Percentiles rank a stretch among this genome's conserved stretches.
phyloP scores from a whole-genome alignment of 2,329 filamentous ascomycete species.

The Diaporthe sp. region DNA sequence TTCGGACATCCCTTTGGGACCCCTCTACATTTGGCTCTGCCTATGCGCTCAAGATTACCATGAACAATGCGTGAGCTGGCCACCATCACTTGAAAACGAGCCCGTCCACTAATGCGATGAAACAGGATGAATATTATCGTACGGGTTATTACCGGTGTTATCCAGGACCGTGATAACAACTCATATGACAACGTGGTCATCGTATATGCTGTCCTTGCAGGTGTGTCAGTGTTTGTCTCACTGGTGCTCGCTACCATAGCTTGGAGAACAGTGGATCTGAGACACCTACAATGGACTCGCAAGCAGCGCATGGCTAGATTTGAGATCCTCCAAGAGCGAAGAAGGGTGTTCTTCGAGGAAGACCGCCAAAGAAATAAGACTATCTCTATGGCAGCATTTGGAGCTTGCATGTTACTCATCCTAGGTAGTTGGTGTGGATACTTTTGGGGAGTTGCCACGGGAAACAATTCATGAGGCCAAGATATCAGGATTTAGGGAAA shows the following conservation, averaged over 20 bases:
- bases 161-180: conserved; percentile 69
- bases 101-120: neutral
- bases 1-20: conserved; percentile 72
- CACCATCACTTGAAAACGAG: neutral
- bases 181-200: conserved; percentile 67
- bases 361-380: conserved; percentile 50
- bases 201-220: conserved; percentile 67
- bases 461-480: conserved; percentile 54
- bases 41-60: conserved; percentile 70
- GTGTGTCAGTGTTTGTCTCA: conserved; percentile 60
- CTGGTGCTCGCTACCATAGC: conserved; percentile 53
- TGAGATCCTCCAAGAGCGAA: conserved; percentile 56
- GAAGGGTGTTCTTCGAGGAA: conserved; percentile 50
- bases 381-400: conserved; percentile 49
- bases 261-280: conserved; percentile 55
- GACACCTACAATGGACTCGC: conserved; percentile 68
- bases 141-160: conserved; percentile 66
- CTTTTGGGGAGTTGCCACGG: conserved; percentile 71
- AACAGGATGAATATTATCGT: conserved; percentile 72
- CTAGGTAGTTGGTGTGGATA: conserved; percentile 67
- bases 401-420: conserved; percentile 61
- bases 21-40: conserved; percentile 71
- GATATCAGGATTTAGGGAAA: no score
- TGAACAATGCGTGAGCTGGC: conserved; percentile 58
- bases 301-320: conserved; percentile 63